Evolutionary conservation across 2,329 filamentous ascomycete species (phyloP).

Genomic region (Hirsutella rhossiliensis): DNA sequence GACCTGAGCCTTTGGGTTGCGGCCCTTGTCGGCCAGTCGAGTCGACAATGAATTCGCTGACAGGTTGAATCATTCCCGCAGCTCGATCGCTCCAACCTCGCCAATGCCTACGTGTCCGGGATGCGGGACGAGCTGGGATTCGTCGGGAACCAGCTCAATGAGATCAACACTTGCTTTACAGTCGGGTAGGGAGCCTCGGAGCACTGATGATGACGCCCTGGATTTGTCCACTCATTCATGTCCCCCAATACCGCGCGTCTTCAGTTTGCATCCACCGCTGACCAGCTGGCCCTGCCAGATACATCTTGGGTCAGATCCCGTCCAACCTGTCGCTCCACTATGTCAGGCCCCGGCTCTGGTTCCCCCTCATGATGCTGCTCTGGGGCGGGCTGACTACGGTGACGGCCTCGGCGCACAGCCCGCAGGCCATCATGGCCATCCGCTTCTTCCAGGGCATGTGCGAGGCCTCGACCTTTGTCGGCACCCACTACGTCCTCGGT

Average conservation of each 20-base stretch:
- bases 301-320: constrained; percentile 46
- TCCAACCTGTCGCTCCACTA: constrained; percentile 52
- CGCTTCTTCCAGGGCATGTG: constrained; percentile 26
- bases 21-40: too few species aligned
- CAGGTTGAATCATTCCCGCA: constrained; percentile 1
- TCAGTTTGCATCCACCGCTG: too few species aligned
- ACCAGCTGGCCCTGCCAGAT: constrained; percentile 11
- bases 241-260: too few species aligned
- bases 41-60: too few species aligned
- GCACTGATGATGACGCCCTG: too few species aligned
- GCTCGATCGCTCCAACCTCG: constrained; percentile 26
- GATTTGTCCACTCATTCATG: too few species aligned
- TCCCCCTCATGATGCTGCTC: constrained; percentile 49
- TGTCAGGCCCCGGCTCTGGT: constrained; percentile 50
- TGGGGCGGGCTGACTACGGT: constrained; percentile 55
- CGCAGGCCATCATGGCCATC: constrained; percentile 23
- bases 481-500: constrained; percentile 30
- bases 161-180: constrained; percentile 24
- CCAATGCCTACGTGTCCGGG: constrained; percentile 29
- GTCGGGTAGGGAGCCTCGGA: constrained; percentile 16
- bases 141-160: constrained; percentile 28
- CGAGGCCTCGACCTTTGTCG: constrained; percentile 26
- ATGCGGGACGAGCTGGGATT: constrained; percentile 34
- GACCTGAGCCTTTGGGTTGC: too few species aligned
- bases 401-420: constrained; percentile 25